These are phyloP conservation scores for Chlamydomonas asymmetrica DNA, from an alignment of 139 green algal genomes.

Conservation along the genomic window DNA sequence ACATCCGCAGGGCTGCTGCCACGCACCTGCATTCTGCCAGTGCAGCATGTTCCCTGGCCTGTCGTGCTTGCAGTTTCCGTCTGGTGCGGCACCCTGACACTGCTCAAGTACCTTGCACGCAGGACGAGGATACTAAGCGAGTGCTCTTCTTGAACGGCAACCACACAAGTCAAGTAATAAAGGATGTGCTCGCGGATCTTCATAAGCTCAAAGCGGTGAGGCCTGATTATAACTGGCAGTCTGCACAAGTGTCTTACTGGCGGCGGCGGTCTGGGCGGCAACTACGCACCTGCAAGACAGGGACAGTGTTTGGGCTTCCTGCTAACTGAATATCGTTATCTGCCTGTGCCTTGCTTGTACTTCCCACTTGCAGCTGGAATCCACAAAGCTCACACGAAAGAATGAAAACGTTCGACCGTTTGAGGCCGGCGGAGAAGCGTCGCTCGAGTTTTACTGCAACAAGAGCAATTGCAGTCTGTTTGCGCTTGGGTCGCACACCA, in stretches of 20 bases:
- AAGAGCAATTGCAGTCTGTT: slow-evolving; percentile 78
- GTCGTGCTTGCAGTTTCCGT: background rate
- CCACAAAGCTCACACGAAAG: slow-evolving; percentile 70
- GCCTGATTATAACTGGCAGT: no score
- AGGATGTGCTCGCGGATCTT: slow-evolving; percentile 73
- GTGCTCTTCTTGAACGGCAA: slow-evolving; percentile 72
- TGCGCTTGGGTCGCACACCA: slow-evolving; percentile 82
- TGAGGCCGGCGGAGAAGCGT: slow-evolving; percentile 79
- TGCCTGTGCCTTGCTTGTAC: background rate
- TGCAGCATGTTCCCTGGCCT: background rate
- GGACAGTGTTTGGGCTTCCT: background rate
- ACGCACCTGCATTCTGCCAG: background rate
- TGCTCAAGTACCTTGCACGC: background rate
- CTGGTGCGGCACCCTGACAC: background rate
- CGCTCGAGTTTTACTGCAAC: slow-evolving; percentile 74
- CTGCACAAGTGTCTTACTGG: no score
- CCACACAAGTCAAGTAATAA: slow-evolving; percentile 72
- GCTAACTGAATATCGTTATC: background rate
- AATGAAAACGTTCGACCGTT: slow-evolving; percentile 88
- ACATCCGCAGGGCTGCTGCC: no score
- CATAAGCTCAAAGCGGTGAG: slow-evolving; percentile 80
- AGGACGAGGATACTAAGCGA: slow-evolving; percentile 82
- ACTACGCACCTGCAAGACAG: background rate
- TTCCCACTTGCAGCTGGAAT: slow-evolving; percentile 56
- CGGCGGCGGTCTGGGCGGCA: background rate